A percentile compares a stretch with the other conserved stretches of the same genome.
Evolutionary conservation across 768 basidiomycete genomes (phyloP).

Genomic region (Ramaria sp.): DNA sequence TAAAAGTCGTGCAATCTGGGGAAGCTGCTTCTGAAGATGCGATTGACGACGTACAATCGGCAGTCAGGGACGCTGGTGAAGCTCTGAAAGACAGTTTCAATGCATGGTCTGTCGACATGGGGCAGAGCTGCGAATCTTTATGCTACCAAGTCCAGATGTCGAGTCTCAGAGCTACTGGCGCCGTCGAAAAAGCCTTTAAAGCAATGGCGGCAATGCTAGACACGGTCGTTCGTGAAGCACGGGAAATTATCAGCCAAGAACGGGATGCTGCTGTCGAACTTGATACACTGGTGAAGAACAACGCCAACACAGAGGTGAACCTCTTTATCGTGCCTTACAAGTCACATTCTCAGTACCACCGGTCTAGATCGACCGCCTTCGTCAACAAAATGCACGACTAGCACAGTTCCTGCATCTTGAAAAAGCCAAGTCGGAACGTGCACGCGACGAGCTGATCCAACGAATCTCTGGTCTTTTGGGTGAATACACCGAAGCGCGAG

Average conservation of each 20-base stretch:
- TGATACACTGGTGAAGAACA: conserved; percentile 34
- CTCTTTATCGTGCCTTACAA: neutral
- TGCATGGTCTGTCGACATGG: conserved; percentile 46
- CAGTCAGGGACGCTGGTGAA: conserved; percentile 42
- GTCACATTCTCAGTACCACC: neutral
- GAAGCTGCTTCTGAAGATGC: conserved; percentile 46
- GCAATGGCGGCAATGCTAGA: conserved; percentile 52
- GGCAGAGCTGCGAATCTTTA: conserved; percentile 33
- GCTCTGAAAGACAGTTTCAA: conserved; percentile 39
- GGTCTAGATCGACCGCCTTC: conserved; percentile 40
- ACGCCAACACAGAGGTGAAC: conserved; percentile 32
- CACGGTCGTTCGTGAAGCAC: conserved; percentile 43
- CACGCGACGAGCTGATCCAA: conserved; percentile 64
- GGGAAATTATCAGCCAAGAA: conserved; percentile 46
- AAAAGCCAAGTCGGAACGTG: conserved; percentile 49
- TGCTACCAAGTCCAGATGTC: conserved; percentile 35
- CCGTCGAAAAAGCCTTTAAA: conserved; percentile 46
- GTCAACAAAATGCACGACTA: conserved; percentile 61
- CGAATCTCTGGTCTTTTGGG: conserved; percentile 63
- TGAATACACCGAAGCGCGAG: conserved; percentile 58
- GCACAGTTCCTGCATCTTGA: conserved; percentile 53
- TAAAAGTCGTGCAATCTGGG: conserved; percentile 44
- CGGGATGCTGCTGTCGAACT: conserved; percentile 38
- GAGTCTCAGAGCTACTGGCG: conserved; percentile 34
- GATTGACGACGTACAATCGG: conserved; percentile 33